A percentile compares a stretch with the other conserved stretches of the same genome.
phyloP scores from a whole-genome alignment of 2,329 filamentous ascomycete genomes.

The Zymoseptoria passerinii region DNA sequence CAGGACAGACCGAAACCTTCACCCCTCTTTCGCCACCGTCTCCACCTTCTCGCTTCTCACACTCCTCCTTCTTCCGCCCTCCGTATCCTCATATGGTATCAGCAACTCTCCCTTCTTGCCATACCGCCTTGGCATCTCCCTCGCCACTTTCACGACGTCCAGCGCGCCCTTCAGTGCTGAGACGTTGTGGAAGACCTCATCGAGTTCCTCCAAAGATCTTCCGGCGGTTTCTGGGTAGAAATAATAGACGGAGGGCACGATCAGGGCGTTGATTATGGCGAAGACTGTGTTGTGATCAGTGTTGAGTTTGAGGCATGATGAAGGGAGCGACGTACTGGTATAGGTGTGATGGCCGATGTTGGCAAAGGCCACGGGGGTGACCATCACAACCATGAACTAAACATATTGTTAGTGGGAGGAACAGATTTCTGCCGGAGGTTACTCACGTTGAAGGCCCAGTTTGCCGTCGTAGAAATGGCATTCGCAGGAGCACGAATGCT shows the following conservation, averaged over 20 bases:
- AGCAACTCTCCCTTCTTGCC: slow-evolving; percentile 51
- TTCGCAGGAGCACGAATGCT: slow-evolving; percentile 31
- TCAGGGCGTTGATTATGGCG: slow-evolving; percentile 55
- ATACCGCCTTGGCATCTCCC: slow-evolving; percentile 47
- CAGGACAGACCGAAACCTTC: background rate
- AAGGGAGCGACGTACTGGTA: slow-evolving; percentile 31
- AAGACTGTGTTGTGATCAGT: slow-evolving; percentile 33
- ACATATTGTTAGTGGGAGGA: background rate
- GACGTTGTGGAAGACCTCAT: slow-evolving; percentile 40
- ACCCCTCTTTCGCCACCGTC: background rate
- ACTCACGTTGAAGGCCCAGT: slow-evolving; percentile 29
- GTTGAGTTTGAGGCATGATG: background rate
- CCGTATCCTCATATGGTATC: slow-evolving; percentile 42
- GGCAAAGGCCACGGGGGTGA: slow-evolving; percentile 51
- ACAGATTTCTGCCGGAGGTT: background rate
- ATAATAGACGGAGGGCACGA: slow-evolving; percentile 41
- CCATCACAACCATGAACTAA: slow-evolving; percentile 40
- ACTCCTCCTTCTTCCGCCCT: slow-evolving; percentile 14
- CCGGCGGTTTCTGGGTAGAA: slow-evolving; percentile 52
- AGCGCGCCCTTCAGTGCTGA: slow-evolving; percentile 46
- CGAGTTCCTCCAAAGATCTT: slow-evolving; percentile 59
- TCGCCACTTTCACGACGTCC: slow-evolving; percentile 44
- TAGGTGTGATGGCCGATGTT: slow-evolving; percentile 54
- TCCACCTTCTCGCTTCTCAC: background rate
- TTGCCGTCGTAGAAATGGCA: slow-evolving; percentile 39